Conservation (phyloP, 495 filamentous ascomycete species). For the Tuber umbilicatum region DNA sequence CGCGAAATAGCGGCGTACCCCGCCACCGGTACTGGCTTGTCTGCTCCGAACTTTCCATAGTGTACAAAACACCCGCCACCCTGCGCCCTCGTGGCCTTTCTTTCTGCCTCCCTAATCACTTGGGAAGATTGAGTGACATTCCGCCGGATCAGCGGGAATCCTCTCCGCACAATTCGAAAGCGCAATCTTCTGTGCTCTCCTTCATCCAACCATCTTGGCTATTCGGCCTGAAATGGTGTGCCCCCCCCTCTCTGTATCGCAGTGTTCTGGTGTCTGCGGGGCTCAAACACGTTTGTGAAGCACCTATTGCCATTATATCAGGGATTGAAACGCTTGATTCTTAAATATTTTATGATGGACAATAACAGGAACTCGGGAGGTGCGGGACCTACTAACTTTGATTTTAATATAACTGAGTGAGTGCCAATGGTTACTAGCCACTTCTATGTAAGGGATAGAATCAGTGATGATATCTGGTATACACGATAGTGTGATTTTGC, state of each 20-base stretch:
- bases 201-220: background rate
- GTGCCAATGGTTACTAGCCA: too few species aligned
- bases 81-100: background rate
- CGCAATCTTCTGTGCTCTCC: background rate
- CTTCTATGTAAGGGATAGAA: too few species aligned
- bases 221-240: background rate
- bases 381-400: too few species aligned
- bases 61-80: background rate
- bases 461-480: too few species aligned
- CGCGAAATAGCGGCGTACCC: background rate
- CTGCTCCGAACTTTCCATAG: background rate
- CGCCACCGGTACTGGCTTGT: background rate
- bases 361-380: too few species aligned
- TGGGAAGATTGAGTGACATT: background rate
- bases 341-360: too few species aligned
- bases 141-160: background rate
- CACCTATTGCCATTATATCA: background rate
- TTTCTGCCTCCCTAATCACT: background rate
- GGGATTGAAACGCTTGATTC: background rate
- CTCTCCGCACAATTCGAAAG: background rate
- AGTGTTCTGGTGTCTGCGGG: too few species aligned
- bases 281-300: background rate
- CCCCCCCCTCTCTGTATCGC: background rate
- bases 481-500: too few species aligned
- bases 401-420: too few species aligned